Conservation (phyloP, 768 basidiomycete genomes). For the Dentipellis sp. region DNA sequence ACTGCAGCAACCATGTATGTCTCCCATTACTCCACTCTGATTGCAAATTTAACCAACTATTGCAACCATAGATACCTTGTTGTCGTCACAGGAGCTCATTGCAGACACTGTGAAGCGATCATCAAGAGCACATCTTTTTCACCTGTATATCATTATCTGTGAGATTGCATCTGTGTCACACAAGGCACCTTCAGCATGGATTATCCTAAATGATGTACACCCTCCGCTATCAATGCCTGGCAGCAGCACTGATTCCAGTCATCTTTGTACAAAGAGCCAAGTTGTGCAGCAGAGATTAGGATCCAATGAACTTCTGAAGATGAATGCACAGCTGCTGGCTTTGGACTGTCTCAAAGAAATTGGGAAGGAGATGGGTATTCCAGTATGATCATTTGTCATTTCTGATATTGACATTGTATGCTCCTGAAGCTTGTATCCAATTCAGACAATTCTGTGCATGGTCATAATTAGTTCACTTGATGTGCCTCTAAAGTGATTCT, state of each 20-base stretch:
- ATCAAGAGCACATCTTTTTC: conserved; percentile 75
- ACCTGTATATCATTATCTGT: conserved; percentile 73
- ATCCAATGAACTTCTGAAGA: conserved; percentile 25
- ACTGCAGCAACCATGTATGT: conserved; percentile 48
- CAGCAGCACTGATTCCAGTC: not conserved
- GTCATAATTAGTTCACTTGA: no score
- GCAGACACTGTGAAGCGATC: conserved; percentile 70
- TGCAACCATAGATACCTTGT: conserved; percentile 30
- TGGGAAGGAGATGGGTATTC: conserved; percentile 66
- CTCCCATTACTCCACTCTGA: not conserved
- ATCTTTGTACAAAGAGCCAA: not conserved
- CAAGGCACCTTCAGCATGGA: conserved; percentile 61
- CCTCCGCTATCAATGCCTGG: not conserved
- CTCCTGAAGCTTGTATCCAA: no score
- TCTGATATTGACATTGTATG: no score
- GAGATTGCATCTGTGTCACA: conserved; percentile 70
- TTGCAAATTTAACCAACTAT: not conserved
- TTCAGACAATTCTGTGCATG: no score
- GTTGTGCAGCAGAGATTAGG: not conserved
- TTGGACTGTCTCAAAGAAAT: conserved; percentile 59
- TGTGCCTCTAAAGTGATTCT: no score
- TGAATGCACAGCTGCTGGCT: conserved; percentile 60
- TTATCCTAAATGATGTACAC: conserved; percentile 22
- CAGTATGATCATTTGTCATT: conserved; percentile 11
- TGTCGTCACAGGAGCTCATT: conserved; percentile 46